phyloP scores from a whole-genome alignment of 2,329 filamentous ascomycete species.

The Pseudogymnoascus sp. region DNA sequence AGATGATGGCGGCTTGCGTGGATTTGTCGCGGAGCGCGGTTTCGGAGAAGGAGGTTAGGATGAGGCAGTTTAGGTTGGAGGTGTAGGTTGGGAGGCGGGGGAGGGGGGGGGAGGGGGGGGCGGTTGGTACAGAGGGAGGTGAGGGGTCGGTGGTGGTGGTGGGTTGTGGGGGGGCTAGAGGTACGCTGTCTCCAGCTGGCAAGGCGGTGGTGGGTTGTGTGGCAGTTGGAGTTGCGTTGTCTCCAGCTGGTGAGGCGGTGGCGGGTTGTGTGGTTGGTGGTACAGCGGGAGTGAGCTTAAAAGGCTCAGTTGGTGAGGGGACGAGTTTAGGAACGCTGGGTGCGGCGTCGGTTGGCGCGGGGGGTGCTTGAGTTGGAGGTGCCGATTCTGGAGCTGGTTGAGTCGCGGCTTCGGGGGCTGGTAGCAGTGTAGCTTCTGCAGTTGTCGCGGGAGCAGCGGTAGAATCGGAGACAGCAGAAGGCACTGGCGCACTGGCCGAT shows the following conservation, averaged over 20 bases:
- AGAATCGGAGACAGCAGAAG: not conserved
- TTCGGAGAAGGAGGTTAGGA: conserved; percentile 49
- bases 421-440: not conserved
- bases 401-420: not conserved
- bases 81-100: not conserved
- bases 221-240: not conserved
- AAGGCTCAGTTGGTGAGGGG: not conserved
- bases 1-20: conserved; percentile 46
- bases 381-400: not conserved
- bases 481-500: not conserved
- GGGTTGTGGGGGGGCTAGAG: not conserved
- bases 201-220: not conserved
- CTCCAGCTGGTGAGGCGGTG: not conserved
- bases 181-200: not conserved
- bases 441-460: not conserved
- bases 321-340: not conserved
- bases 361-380: not conserved
- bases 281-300: not conserved
- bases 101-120: not conserved
- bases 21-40: conserved; percentile 41
- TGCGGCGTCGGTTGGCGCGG: not conserved
- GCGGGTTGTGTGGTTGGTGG: not conserved
- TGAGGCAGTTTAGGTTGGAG: conserved; percentile 28
- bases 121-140: no score
- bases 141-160: not conserved